Evolutionary conservation across 352 stramenopile species (phyloP).

Genomic region (Globisporangium parvum): DNA sequence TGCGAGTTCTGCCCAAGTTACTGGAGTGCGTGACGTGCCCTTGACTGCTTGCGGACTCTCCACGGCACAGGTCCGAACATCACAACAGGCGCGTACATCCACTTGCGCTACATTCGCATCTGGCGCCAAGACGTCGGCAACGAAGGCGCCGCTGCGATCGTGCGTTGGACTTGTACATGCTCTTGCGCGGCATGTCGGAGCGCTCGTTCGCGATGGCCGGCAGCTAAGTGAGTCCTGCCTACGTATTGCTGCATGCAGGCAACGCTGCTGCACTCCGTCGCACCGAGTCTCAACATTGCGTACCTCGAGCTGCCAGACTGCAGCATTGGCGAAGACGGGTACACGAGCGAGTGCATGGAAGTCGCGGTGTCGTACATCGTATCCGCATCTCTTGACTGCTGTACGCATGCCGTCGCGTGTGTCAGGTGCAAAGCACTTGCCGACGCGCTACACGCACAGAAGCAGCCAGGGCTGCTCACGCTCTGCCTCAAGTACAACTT

Average conservation of each 20-base stretch:
- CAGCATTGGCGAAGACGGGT: constrained; percentile 54
- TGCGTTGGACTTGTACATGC: constrained; percentile 20
- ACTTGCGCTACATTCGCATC: constrained; percentile 70
- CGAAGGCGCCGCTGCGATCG: constrained; percentile 62
- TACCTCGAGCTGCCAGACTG: constrained; percentile 80
- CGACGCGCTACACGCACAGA: constrained; percentile 41
- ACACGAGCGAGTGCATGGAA: not conserved
- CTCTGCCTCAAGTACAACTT: constrained; percentile 76
- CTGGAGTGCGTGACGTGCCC: constrained; percentile 14
- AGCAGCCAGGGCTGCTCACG: constrained; percentile 53
- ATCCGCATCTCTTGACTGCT: no score
- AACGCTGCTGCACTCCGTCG: constrained; percentile 30
- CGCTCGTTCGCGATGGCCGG: no score
- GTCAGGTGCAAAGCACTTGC: constrained; percentile 50
- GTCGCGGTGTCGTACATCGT: not conserved
- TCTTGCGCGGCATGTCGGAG: no score
- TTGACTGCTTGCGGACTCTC: constrained; percentile 30
- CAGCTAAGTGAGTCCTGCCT: not conserved
- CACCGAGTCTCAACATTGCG: constrained; percentile 54
- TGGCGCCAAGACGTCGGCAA: constrained; percentile 79
- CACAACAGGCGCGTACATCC: constrained; percentile 51
- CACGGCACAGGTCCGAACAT: constrained; percentile 62
- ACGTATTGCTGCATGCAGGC: constrained; percentile 16
- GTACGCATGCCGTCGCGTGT: no score
- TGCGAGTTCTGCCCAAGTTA: no score